Base-by-base conservation (phyloP, 208 protist genomes). In the Trypanosoma mega region DNA sequence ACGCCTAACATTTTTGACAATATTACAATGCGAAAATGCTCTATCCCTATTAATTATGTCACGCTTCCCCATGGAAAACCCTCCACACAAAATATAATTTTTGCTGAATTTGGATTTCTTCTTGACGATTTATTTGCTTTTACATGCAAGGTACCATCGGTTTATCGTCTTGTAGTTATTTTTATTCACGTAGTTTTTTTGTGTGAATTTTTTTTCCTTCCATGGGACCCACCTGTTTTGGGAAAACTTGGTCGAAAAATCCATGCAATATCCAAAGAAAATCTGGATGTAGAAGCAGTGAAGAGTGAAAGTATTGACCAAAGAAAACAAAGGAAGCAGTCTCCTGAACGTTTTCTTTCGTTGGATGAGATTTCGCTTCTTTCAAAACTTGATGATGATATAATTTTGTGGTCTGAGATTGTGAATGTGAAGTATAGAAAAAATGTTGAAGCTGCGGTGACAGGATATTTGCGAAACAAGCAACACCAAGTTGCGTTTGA, bases 91-190 rank as follows among this genome's bases (percentile, higher is more conserved):
- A 58, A 39, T n/a, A 52, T 85, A 55, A 21, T 75, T 11, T 61
- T 57, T 14, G 63, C 73, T 29, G 76, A 93, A 50, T 48, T 90
- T 1, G 75, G 85, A 5, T 70, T 92, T 49, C 26, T 93, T 6
- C 72, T 84, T 1, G 86, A 93, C 61, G 89, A 95, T 61, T 56
- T 93, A 21, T 92, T 95, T 56, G 86, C 83, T 4, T 93, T 92
- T 73, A 87, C 82, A n/a, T 91, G 72, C 46, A 71, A 74, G 46
- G 72, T 93, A 18, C 80, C 89, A 7, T 62, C 74, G 16, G 48
- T 74, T 6, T 90, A 79, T 63, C 80, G 89, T 18, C 43, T 88
- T 20, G 63, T 72, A 6, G 83, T 90, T 44, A 79, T 82, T 63
- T 55, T 70, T 51, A 50, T 79, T 9, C 80, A 93, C 57, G 64